Base-by-base conservation (phyloP, 2,329 filamentous ascomycete genomes). In the Blastomyces gilchristii region DNA sequence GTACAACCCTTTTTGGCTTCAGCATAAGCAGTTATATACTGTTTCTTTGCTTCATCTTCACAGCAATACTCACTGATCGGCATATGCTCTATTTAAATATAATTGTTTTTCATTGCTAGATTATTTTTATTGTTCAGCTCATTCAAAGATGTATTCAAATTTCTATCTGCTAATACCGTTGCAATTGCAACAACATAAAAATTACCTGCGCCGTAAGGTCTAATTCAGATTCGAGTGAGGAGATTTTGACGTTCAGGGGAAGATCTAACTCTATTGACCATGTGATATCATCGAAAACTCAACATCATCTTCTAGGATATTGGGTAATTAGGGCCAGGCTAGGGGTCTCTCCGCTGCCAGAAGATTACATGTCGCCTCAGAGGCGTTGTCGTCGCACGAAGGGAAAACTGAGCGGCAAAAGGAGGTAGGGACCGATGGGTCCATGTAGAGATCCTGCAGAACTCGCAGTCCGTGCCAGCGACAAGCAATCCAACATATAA, bases 401-500 rank as follows among this genome's bases (percentile, higher is more conserved):
- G 25, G 41, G 52, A 59, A 63, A 58, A 53, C 47, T 49, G 45
- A 63, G 52, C n/a, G 28, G 37, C 31, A 50, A 63, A 25, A 63
- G 8, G 37, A 59, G 28, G n/a, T 58, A 39, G 37, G 5, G 49
- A 63, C 54, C 11, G 56, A 60, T 58, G 47, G 37, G 43, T 63
- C 8, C 50, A 59, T 12, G 18, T 63, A 63, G 62, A 58, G 34
- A 53, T 63, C 47, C 62, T 63, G 62, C 31, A n/a, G n/a, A n/a
- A n/a, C 54, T 60, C 62, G 25, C 28, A 60, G 62, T 39, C 41
- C 31, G 31, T 63, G 54, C 56, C 62, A 63, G 58, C 37, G 45
- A 50, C 56, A 63, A 58, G 62, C 47, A 60, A 63, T 60, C 28
- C 53, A 59, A 43, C 56, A 63, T 34, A 60, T 52, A 59, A 60